Conservation (phyloP, 805 yeast species). For the Pichia heedii region DNA sequence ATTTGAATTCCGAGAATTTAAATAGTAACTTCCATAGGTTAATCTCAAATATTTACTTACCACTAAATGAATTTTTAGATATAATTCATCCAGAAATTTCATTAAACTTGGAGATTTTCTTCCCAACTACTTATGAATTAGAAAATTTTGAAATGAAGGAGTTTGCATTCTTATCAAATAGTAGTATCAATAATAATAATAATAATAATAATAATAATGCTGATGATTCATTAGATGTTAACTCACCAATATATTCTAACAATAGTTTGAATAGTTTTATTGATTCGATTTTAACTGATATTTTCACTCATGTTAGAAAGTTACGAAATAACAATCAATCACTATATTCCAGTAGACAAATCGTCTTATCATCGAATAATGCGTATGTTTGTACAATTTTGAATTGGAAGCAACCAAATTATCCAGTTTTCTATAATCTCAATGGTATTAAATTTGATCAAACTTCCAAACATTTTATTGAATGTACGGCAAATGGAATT, state of each 20-base stretch:
- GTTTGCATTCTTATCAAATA: conserved; percentile 16
- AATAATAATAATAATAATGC: conserved; percentile 3
- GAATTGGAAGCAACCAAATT: conserved; percentile 98
- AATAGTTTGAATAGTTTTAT: conserved; percentile 59
- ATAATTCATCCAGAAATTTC: conserved; percentile 52
- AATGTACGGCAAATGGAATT: conserved; percentile 36
- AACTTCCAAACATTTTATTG: conserved; percentile 23
- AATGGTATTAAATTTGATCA: conserved; percentile 44
- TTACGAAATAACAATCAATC: conserved; percentile 25
- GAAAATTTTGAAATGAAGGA: conserved; percentile 22
- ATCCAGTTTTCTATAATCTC: conserved; percentile 83
- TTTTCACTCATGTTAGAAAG: conserved; percentile 70
- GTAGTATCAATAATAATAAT: conserved; percentile 2
- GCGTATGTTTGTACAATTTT: conserved; percentile 86
- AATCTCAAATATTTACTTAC: conserved; percentile 41
- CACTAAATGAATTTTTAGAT: conserved; percentile 50
- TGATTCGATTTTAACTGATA: conserved; percentile 59
- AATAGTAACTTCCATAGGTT: conserved; percentile 33
- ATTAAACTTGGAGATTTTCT: conserved; percentile 64
- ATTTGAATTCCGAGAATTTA: conserved; percentile 13
- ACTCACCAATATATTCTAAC: conserved; percentile 14
- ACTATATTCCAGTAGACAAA: conserved; percentile 41
- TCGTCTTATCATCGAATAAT: conserved; percentile 79
- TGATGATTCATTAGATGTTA: neutral
- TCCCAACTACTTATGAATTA: conserved; percentile 48